Evolutionary conservation across 257 asterid genomes (phyloP).

Genomic region (Craterostigma plantagineum): DNA sequence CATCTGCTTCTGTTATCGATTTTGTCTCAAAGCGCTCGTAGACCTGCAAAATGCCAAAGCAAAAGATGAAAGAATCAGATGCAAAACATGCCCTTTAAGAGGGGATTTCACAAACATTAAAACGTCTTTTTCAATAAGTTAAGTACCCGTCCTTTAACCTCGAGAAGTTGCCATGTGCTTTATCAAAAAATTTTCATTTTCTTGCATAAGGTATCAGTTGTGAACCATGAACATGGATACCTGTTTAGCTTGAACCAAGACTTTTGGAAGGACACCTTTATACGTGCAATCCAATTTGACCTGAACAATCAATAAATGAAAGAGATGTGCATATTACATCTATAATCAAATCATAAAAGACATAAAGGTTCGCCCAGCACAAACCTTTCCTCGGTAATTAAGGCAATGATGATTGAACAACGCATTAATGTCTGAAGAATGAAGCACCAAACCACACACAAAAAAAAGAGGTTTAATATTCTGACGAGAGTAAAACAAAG

Average conservation of each 20-base stretch:
- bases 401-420: constrained; percentile 68
- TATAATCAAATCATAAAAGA: not conserved
- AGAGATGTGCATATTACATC: constrained; percentile 1
- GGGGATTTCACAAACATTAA: not conserved
- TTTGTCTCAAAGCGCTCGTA: constrained; percentile 58
- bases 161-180: too few relatives aligned
- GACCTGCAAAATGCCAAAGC: constrained; percentile 26
- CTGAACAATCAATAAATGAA: constrained; percentile 22
- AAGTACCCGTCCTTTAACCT: too few relatives aligned
- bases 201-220: constrained; percentile 8
- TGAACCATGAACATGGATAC: too few relatives aligned
- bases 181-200: too few relatives aligned
- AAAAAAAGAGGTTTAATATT: constrained; percentile 1
- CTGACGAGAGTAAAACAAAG: not conserved
- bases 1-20: constrained; percentile 51
- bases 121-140: not conserved
- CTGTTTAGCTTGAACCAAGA: constrained; percentile 59
- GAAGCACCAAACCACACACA: not conserved
- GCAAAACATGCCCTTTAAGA: not conserved
- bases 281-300: constrained; percentile 50
- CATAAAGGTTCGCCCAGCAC: constrained; percentile 6
- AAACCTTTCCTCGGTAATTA: constrained; percentile 82
- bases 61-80: constrained; percentile 2
- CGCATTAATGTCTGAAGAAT: constrained; percentile 65
- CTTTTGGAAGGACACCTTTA: constrained; percentile 81